Percentiles rank a stretch among this genome's conserved stretches.
Conservation (phyloP, 768 basidiomycete genomes). For the Trametes punicea region DNA sequence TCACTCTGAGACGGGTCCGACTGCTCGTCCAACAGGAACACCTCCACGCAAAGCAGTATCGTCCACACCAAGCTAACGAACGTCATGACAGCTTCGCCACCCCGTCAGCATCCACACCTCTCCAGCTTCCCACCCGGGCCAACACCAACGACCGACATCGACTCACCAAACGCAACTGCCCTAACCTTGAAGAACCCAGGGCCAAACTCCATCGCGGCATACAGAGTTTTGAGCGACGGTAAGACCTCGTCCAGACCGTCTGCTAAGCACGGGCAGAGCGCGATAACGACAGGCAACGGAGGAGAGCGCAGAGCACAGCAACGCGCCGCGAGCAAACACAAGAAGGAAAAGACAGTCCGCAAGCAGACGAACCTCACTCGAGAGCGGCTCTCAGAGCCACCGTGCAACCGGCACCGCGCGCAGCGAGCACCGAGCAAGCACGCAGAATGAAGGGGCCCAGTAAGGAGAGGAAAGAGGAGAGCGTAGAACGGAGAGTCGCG, state of each 20-base stretch:
- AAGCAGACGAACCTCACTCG: background rate
- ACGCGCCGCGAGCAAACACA: background rate
- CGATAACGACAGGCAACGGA: background rate
- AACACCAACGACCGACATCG: background rate
- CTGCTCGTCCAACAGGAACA: conserved; percentile 45
- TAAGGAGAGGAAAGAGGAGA: background rate
- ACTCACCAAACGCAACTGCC: conserved; percentile 27
- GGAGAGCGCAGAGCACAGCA: background rate
- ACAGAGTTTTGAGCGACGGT: background rate
- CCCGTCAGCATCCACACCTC: background rate
- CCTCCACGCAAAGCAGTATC: conserved; percentile 42
- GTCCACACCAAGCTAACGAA: conserved; percentile 48
- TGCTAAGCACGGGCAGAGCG: background rate
- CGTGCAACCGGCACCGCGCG: background rate
- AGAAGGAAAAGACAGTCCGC: background rate
- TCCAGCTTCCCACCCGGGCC: background rate
- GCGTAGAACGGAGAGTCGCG: background rate
- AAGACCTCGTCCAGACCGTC: background rate
- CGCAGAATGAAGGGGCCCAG: background rate
- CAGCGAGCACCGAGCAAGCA: background rate
- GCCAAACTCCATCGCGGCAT: conserved; percentile 23
- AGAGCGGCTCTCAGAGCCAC: background rate
- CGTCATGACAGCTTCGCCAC: conserved; percentile 38
- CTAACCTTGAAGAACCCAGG: conserved; percentile 27
- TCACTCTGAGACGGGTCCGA: conserved; percentile 45